Percentiles rank a stretch among this genome's conserved stretches.
These are phyloP conservation scores for Aspergillus bridgeri DNA, from an alignment of 495 filamentous ascomycete species.

Conservation along the genomic window DNA sequence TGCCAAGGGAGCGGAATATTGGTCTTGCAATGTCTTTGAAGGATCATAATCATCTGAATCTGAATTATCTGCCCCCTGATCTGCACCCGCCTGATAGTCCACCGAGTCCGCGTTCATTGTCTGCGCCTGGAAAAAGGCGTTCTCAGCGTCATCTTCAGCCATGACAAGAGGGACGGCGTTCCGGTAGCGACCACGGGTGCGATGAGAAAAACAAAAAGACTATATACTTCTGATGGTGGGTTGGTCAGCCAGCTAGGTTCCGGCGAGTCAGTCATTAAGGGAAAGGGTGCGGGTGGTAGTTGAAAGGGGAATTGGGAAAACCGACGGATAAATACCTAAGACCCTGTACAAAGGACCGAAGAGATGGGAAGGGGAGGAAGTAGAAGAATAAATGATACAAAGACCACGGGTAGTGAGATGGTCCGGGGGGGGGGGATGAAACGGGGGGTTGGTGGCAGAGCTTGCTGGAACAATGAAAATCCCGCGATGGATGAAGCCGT, in stretches of 20 bases:
- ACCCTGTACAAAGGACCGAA: background rate
- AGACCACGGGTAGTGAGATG: background rate
- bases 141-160: conserved; percentile 59
- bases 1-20: conserved; percentile 32
- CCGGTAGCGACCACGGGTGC: conserved; percentile 2
- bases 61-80: conserved; percentile 50
- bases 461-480: background rate
- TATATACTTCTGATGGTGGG: background rate
- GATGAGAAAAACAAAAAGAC: background rate
- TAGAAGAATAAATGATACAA: background rate
- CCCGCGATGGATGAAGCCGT: conserved; percentile 4
- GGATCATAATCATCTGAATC: conserved; percentile 56
- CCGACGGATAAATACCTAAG: background rate
- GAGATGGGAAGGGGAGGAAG: background rate
- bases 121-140: conserved; percentile 58
- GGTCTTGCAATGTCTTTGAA: conserved; percentile 44
- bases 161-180: conserved; percentile 33
- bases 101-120: conserved; percentile 47
- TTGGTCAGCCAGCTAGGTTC: background rate
- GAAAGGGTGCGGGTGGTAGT: background rate
- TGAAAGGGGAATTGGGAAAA: background rate
- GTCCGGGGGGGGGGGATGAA: background rate
- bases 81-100: conserved; percentile 38
- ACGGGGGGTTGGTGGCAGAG: background rate
- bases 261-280: background rate